A percentile compares a stretch with the other conserved stretches of the same genome.
These are phyloP conservation scores for Chaetothyriales sp. DNA, from an alignment of 2,329 filamentous ascomycete species.

Conservation along the genomic window DNA sequence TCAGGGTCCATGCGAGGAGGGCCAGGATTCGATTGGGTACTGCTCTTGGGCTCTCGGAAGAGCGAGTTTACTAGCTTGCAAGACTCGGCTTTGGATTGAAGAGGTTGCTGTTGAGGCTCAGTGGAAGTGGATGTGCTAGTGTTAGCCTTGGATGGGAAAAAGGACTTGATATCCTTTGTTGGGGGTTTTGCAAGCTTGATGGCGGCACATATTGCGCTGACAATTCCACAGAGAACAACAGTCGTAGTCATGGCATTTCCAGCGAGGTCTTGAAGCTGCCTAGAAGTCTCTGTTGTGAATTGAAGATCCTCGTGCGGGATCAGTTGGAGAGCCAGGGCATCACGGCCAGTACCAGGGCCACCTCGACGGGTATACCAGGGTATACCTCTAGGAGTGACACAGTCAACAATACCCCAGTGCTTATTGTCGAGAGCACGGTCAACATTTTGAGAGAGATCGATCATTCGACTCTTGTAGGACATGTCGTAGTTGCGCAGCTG, in stretches of 20 bases:
- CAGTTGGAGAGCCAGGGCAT: constrained; percentile 52
- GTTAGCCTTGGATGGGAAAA: not conserved
- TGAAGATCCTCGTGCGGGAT: constrained; percentile 48
- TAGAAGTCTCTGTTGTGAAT: constrained; percentile 47
- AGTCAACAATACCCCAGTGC: constrained; percentile 45
- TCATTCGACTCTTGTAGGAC: constrained; percentile 36
- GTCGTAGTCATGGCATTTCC: constrained; percentile 70
- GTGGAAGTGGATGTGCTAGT: not conserved
- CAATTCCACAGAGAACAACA: constrained; percentile 49
- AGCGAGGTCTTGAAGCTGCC: constrained; percentile 52
- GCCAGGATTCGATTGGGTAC: not conserved
- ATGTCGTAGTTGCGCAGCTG: constrained; percentile 38
- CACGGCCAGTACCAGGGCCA: constrained; percentile 45
- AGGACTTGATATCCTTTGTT: not conserved
- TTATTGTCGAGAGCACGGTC: constrained; percentile 39
- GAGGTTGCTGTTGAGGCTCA: not conserved
- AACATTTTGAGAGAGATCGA: constrained; percentile 60
- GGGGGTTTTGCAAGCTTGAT: constrained; percentile 3
- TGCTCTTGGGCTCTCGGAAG: not conserved
- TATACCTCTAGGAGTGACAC: constrained; percentile 52
- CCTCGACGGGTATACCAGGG: constrained; percentile 47
- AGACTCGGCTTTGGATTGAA: not conserved
- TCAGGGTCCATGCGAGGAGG: not conserved
- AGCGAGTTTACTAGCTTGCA: not conserved
- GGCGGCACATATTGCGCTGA: constrained; percentile 41